A percentile compares a stretch with the other conserved stretches of the same genome.
These are phyloP conservation scores for Saccharomycopsis babjevae DNA, from an alignment of 805 yeast species.

Conservation along the genomic window DNA sequence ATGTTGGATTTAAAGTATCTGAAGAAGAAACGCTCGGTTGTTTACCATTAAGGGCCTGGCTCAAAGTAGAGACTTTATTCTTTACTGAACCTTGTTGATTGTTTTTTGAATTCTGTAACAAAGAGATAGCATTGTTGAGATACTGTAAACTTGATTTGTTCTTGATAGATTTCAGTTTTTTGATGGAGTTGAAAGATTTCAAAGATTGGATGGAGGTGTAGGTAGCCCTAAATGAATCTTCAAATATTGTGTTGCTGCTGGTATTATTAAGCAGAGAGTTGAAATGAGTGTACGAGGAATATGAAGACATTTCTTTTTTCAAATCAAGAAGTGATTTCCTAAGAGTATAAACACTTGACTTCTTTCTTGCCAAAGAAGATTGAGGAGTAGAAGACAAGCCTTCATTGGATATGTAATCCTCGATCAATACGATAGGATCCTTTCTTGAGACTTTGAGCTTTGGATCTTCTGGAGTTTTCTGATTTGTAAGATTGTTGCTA, in stretches of 20 bases:
- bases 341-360: conserved; percentile 27
- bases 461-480: conserved; percentile 15
- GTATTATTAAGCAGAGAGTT: not conserved
- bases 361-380: conserved; percentile 20
- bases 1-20: not conserved
- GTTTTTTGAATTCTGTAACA: conserved; percentile 1
- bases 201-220: conserved; percentile 12
- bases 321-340: conserved; percentile 23
- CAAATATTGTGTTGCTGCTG: not conserved
- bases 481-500: conserved; percentile 11
- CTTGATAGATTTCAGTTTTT: not conserved
- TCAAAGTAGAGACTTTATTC: not conserved
- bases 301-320: not conserved
- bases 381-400: conserved; percentile 17
- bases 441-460: conserved; percentile 16
- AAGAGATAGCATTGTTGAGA: conserved; percentile 8
- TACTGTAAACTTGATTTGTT: conserved; percentile 11
- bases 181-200: conserved; percentile 6
- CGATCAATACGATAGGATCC: conserved; percentile 37
- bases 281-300: not conserved
- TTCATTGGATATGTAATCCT: conserved; percentile 36
- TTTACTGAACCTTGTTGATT: not conserved
- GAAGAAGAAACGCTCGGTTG: not conserved
- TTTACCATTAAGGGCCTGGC: not conserved
- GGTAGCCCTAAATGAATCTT: conserved; percentile 3